These are phyloP conservation scores for Plasmopara muralis DNA, from an alignment of 352 stramenopile species.

Conservation along the genomic window DNA sequence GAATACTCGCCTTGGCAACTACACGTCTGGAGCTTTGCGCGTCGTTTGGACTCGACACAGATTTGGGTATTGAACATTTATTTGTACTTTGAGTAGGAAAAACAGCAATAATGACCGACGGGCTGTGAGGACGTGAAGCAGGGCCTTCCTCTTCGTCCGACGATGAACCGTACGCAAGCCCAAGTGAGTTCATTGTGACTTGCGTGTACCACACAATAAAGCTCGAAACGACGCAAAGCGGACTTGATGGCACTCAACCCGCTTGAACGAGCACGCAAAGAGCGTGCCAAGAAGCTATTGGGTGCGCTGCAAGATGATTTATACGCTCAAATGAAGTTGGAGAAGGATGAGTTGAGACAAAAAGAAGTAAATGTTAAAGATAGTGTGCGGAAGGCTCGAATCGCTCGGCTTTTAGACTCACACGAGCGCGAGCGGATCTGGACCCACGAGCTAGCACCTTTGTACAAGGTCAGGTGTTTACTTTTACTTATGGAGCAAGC, in stretches of 20 bases:
- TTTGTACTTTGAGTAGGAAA: neutral
- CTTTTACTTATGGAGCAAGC: too few species aligned
- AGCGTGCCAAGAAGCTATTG: too few species aligned
- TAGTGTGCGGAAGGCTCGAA: slow-evolving; percentile 34
- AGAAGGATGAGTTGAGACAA: too few species aligned
- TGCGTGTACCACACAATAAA: slow-evolving; percentile 10
- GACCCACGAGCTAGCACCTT: slow-evolving; percentile 30
- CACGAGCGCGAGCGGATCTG: slow-evolving; percentile 45
- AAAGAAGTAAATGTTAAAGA: too few species aligned
- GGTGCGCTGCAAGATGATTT: too few species aligned
- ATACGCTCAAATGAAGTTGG: too few species aligned
- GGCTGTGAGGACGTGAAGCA: neutral
- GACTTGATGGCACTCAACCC: slow-evolving; percentile 23
- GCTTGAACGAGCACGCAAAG: slow-evolving; percentile 34
- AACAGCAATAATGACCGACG: neutral
- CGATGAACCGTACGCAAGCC: slow-evolving; percentile 32
- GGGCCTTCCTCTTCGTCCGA: slow-evolving; percentile 23
- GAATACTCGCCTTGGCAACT: slow-evolving; percentile 1
- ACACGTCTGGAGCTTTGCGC: slow-evolving; percentile 3
- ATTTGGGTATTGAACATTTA: slow-evolving; percentile 5
- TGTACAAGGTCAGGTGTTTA: slow-evolving; percentile 31
- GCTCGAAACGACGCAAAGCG: slow-evolving; percentile 14
- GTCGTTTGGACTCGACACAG: neutral
- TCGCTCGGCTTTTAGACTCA: slow-evolving; percentile 40
- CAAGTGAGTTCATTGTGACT: slow-evolving; percentile 34